These are phyloP conservation scores for Fusarium sp. DNA, from an alignment of 2,329 filamentous ascomycete species.

Conservation along the genomic window DNA sequence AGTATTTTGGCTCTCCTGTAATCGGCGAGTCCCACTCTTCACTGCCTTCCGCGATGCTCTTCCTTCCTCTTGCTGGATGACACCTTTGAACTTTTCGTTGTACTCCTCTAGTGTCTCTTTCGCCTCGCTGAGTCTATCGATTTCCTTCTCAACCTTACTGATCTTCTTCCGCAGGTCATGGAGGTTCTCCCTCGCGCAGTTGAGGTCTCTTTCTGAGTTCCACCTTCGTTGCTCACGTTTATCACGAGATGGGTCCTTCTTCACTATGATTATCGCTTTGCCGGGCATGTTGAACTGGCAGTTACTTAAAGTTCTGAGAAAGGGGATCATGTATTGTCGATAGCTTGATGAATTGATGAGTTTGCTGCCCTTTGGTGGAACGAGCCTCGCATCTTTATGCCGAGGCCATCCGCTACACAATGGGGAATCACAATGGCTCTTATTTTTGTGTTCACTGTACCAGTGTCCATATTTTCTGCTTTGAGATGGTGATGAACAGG, in stretches of 20 bases:
- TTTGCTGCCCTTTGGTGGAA: background rate
- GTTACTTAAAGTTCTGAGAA: background rate
- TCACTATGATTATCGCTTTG: background rate
- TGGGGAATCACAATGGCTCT: background rate
- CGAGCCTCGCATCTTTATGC: background rate
- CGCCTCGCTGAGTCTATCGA: accelerated
- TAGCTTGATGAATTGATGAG: background rate
- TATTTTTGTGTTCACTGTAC: background rate
- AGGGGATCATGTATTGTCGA: background rate
- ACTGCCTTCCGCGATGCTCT: background rate
- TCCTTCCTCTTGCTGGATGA: background rate
- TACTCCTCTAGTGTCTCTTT: background rate
- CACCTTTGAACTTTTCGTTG: accelerated
- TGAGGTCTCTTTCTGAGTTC: background rate
- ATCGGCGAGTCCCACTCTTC: background rate
- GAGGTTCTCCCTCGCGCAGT: background rate
- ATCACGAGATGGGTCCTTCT: background rate
- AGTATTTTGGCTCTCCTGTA: background rate
- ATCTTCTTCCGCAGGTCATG: background rate
- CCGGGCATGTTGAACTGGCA: background rate
- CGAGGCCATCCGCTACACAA: background rate
- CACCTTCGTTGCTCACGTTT: background rate
- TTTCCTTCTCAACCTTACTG: background rate
- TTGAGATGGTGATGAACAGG: background rate
- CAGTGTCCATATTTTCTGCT: background rate